Evolutionary conservation across 1,284 basidiomycete species (phyloP).

Genomic region (Baeospora myosura): DNA sequence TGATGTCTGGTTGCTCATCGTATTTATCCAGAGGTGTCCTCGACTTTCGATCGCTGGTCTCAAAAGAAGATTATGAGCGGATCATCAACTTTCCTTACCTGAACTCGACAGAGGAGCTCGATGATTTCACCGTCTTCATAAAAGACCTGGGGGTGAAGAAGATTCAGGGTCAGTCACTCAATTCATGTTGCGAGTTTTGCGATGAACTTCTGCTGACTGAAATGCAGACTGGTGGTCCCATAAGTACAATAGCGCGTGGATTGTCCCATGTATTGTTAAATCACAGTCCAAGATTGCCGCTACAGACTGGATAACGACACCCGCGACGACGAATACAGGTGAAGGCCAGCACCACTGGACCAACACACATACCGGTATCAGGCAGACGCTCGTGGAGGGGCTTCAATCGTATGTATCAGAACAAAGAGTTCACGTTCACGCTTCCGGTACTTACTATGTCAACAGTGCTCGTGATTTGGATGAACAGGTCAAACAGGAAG

Average conservation of each 20-base stretch:
- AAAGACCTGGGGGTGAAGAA: not conserved
- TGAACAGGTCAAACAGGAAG: slow-evolving; percentile 5
- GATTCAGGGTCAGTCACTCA: not conserved
- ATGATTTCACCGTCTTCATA: slow-evolving; percentile 7
- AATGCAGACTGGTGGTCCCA: slow-evolving; percentile 15
- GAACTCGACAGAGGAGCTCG: slow-evolving; percentile 9
- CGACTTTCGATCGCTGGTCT: slow-evolving; percentile 9
- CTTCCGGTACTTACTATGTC: not conserved
- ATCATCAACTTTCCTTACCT: slow-evolving; percentile 8
- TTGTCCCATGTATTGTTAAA: slow-evolving; percentile 15
- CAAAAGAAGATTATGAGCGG: not conserved
- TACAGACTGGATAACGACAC: slow-evolving; percentile 14
- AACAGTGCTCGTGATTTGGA: not conserved
- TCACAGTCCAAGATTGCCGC: slow-evolving; percentile 13
- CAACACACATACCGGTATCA: slow-evolving; percentile 13
- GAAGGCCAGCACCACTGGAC: slow-evolving; percentile 19
- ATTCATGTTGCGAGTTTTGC: not conserved
- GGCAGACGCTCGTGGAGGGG: slow-evolving; percentile 12
- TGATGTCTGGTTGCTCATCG: not conserved
- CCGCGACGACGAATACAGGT: slow-evolving; percentile 14
- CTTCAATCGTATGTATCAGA: slow-evolving; percentile 9
- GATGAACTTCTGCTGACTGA: not conserved
- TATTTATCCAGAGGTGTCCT: slow-evolving; percentile 5
- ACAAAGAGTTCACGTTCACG: not conserved
- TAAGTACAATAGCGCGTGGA: slow-evolving; percentile 14